Evolutionary conservation across 257 asterid species (phyloP).

Genomic region (Buddleja alternifolia): DNA sequence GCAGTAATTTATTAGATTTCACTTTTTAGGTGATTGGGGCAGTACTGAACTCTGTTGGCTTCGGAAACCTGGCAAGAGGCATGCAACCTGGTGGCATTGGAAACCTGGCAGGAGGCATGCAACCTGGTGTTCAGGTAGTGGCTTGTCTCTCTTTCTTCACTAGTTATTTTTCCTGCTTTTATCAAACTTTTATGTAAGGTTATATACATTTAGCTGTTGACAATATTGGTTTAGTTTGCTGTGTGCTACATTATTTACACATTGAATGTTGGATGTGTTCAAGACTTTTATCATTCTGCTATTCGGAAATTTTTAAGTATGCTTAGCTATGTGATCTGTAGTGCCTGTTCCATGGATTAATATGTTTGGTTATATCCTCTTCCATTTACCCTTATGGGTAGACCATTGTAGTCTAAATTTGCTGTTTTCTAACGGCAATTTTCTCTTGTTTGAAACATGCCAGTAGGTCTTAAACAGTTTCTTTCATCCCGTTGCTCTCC

Average conservation of each 20-base stretch:
- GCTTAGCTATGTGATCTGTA: slow-evolving; percentile 13
- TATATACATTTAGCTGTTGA: neutral
- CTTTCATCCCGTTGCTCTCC: too few species aligned
- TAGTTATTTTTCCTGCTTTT: neutral
- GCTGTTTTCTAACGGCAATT: too few species aligned
- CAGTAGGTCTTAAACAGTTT: too few species aligned
- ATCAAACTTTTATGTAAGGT: neutral
- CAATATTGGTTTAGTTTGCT: neutral
- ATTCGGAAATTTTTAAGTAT: neutral
- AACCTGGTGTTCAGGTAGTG: slow-evolving; percentile 68
- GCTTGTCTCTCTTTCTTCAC: slow-evolving; percentile 9
- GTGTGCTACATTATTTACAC: neutral
- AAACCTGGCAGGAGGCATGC: slow-evolving; percentile 61
- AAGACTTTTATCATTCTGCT: neutral
- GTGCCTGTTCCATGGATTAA: neutral
- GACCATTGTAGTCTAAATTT: slow-evolving; percentile 4
- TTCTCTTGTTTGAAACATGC: too few species aligned
- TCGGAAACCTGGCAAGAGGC: slow-evolving; percentile 67
- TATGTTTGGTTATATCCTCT: neutral
- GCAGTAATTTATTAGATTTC: neutral
- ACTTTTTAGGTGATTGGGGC: slow-evolving; percentile 81
- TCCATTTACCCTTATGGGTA: neutral
- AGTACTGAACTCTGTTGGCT: slow-evolving; percentile 74
- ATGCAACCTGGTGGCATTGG: slow-evolving; percentile 67
- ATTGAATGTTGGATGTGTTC: neutral